Percentiles rank a stretch among this genome's conserved stretches.
phyloP scores from a whole-genome alignment of 495 filamentous ascomycete species.

The Immersiella caudata region DNA sequence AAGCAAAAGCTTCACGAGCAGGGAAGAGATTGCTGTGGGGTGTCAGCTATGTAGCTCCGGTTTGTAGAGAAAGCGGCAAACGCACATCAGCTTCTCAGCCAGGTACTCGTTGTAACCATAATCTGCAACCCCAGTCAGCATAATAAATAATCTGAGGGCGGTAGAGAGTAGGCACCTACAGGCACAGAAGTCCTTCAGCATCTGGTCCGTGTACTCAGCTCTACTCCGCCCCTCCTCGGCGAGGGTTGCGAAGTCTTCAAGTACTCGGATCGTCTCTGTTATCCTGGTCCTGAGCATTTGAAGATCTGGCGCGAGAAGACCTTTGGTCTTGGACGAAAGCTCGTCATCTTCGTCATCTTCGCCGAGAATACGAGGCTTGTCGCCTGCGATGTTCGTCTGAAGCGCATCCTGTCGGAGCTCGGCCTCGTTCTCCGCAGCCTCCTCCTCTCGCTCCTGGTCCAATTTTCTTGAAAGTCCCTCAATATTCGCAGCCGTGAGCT shows the following conservation, averaged over 20 bases:
- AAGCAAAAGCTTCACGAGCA: constrained; percentile 91
- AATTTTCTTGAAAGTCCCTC: constrained; percentile 83
- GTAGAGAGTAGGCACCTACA: constrained; percentile 37
- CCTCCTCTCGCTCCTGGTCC: constrained; percentile 67
- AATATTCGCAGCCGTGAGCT: constrained; percentile 93
- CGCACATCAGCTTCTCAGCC: constrained; percentile 41
- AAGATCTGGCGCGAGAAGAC: constrained; percentile 77
- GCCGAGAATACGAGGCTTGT: constrained; percentile 71
- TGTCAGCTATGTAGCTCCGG: constrained; percentile 27
- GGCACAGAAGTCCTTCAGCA: constrained; percentile 88
- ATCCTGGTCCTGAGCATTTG: constrained; percentile 88
- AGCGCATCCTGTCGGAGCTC: constrained; percentile 85
- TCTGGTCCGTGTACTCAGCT: constrained; percentile 80
- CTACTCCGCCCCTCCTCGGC: constrained; percentile 76
- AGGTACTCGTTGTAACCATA: constrained; percentile 76
- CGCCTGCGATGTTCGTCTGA: constrained; percentile 93
- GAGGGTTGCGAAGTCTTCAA: constrained; percentile 82
- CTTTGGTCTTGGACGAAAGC: constrained; percentile 48
- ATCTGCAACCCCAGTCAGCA: constrained; percentile 41
- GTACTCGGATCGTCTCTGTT: constrained; percentile 87
- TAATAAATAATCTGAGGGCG: not conserved
- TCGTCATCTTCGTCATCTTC: constrained; percentile 54
- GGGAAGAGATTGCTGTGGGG: constrained; percentile 74
- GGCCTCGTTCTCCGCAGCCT: constrained; percentile 75
- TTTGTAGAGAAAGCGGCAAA: not conserved